Evolutionary conservation across 129 eudicot species (phyloP), one percentile per base, ranked within the genome.

Genomic region (Artemisia annua): DNA sequence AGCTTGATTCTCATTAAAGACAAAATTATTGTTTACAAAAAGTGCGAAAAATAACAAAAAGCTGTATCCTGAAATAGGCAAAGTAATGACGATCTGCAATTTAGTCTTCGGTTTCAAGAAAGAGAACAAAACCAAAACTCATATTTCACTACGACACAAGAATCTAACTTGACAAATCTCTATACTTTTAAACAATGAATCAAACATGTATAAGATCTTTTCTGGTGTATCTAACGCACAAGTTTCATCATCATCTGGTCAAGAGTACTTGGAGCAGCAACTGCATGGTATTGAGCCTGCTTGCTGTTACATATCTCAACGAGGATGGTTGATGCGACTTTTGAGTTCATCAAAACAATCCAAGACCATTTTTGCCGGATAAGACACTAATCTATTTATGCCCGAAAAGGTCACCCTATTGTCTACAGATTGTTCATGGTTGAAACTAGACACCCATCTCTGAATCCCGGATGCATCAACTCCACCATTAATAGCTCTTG

Each of bases 391-490:
- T 60, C 67, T 69, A 66, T 63, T 82, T 61, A 91, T 60, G 39
- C 83, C 81, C 0, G 84, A 68, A 30, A 80, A 80, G 46, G 84
- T 59, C 52, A 81, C 64, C 64, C 74, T 58, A 72, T 76, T 86
- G 66, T 84, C 81, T 48, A 62, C 66, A 14, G 72, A 67, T 60
- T 84, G 78, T 48, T 80, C 73, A 65, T 65, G 79, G 77, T 71
- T 85, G 68, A 85, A 83, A 77, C 26, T 59, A 5, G 86, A 49
- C 74, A 89, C 80, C 69, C 86, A 77, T 44, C 78, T 73, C 73
- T 85, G 85, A 51, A 83, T 16, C 16, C 78, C 83, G 8, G 79
- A 62, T 24, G 74, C 63, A 7, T 66, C 77, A 59, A 77, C 59
- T 18, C 75, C 81, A 60, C 67, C 78, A 75, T 83, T 62, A 26